Evolutionary conservation across 495 filamentous ascomycete genomes (phyloP), one percentile per base, ranked within the genome.

Genomic region (Talaromyces adpressus): DNA sequence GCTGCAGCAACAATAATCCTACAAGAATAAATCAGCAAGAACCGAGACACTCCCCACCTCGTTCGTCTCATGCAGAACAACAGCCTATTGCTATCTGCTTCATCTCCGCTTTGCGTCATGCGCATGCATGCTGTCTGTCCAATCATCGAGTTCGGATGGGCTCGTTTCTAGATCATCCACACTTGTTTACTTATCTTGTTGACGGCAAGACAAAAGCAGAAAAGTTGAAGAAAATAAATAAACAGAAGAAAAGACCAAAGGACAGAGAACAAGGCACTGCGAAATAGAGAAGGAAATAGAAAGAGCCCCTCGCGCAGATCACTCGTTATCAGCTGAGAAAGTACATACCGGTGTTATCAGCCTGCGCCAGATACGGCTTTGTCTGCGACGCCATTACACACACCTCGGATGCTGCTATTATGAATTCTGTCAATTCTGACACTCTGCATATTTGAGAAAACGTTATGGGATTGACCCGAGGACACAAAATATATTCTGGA

Each of bases 401-500:
- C 18, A 49, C 3, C 45, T 22, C 45, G 45, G 16, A 49, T 49
- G 82, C 79, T 36, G 83, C 84, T 8, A 67, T 84, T 20, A 54
- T 54, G 51, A 54, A 27, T 27, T 29, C 18, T 54, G 22, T 16
- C 20, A 23, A 54, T n/a, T 3, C 9, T 27, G 0, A 5, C 23
- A 54, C 23, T 29, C 51, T 54, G 5, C 11, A 14, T 54, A 14
- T 27, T n/a, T 54, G 51, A 54, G 12, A 54, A 29, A 54, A 29
- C 36, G 23, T n/a, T n/a, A n/a, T n/a, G 51, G 20, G 22, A 25
- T 39, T 36, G 57, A 25, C 18, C 57, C n/a, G 18, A 39, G 30
- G 14, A 29, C n/a, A 27, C 29, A 16, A 12, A n/a, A 4, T 7
- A 57, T 22, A 36, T 34, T 29, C 25, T 20, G 30, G 6, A 60